A percentile compares a stretch with the other conserved stretches of the same genome.
phyloP scores from a whole-genome alignment of 306 rosid genomes.

The Gastrolobium bilobum region DNA sequence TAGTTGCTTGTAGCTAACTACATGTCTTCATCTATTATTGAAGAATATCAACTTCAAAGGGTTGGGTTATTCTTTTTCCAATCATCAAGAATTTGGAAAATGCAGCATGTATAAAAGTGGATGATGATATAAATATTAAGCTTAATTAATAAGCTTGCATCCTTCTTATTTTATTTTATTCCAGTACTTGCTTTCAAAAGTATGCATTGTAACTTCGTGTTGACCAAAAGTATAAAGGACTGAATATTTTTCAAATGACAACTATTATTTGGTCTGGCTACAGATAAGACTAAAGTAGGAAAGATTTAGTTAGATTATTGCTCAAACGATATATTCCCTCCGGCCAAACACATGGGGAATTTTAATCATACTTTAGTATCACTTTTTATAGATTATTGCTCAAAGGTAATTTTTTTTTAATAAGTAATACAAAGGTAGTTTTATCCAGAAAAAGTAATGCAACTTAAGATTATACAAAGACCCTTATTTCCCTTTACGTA shows the following conservation, averaged over 20 bases:
- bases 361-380: not conserved
- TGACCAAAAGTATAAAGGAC: slow-evolving; percentile 39
- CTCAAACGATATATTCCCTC: not conserved
- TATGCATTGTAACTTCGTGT: slow-evolving; percentile 15
- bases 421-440: slow-evolving; percentile 14
- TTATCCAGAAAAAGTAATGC: slow-evolving; percentile 36
- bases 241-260: not conserved
- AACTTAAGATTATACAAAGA: slow-evolving; percentile 29
- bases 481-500: slow-evolving; percentile 30
- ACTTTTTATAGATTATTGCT: too few relatives aligned
- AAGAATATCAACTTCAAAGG: slow-evolving; percentile 50
- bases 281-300: not conserved
- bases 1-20: slow-evolving; percentile 54
- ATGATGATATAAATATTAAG: slow-evolving; percentile 58
- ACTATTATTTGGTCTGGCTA: slow-evolving; percentile 14
- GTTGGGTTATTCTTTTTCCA: slow-evolving; percentile 66
- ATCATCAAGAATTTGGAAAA: slow-evolving; percentile 65
- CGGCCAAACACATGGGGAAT: not conserved
- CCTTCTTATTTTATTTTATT: slow-evolving; percentile 28
- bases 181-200: slow-evolving; percentile 2
- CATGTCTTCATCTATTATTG: slow-evolving; percentile 25
- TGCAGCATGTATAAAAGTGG: slow-evolving; percentile 66
- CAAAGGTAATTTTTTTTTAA: too few relatives aligned
- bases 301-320: not conserved
- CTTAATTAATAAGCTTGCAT: slow-evolving; percentile 64